phyloP scores from a whole-genome alignment of 2,329 filamentous ascomycete species.

The Chalaropsis thielavioides region DNA sequence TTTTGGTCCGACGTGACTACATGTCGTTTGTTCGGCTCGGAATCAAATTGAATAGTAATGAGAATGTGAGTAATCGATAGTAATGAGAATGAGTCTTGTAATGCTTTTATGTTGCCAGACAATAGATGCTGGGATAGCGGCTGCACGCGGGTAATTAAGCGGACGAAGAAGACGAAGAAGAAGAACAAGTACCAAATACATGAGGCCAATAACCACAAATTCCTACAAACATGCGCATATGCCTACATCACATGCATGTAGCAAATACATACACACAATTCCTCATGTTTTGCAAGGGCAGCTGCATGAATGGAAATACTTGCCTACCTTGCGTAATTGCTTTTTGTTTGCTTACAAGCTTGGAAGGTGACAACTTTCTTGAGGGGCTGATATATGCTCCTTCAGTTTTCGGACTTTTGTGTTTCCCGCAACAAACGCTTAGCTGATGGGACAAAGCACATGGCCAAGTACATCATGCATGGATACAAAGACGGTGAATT shows the following conservation, averaged over 20 bases:
- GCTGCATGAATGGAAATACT: too few relatives aligned
- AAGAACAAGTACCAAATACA: neutral
- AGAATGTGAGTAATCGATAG: neutral
- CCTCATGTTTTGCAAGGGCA: neutral
- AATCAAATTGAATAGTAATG: neutral
- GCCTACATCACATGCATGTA: neutral
- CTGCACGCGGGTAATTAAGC: neutral
- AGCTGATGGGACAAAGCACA: neutral
- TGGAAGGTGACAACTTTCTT: neutral
- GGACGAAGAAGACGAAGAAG: neutral
- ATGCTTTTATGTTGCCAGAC: neutral
- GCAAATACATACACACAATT: neutral
- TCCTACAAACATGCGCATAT: neutral
- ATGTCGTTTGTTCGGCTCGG: neutral
- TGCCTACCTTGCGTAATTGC: too few relatives aligned
- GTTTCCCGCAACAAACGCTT: neutral
- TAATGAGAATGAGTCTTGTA: slow-evolving; percentile 4
- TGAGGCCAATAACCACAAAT: neutral
- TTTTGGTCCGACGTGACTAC: neutral
- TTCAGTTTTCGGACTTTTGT: neutral
- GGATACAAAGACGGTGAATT: neutral
- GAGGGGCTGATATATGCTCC: neutral
- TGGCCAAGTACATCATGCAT: neutral
- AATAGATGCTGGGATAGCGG: neutral
- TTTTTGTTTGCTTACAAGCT: neutral